These are phyloP conservation scores for Hanseniaspora jakobsenii DNA, from an alignment of 805 yeast genomes.

Conservation along the genomic window DNA sequence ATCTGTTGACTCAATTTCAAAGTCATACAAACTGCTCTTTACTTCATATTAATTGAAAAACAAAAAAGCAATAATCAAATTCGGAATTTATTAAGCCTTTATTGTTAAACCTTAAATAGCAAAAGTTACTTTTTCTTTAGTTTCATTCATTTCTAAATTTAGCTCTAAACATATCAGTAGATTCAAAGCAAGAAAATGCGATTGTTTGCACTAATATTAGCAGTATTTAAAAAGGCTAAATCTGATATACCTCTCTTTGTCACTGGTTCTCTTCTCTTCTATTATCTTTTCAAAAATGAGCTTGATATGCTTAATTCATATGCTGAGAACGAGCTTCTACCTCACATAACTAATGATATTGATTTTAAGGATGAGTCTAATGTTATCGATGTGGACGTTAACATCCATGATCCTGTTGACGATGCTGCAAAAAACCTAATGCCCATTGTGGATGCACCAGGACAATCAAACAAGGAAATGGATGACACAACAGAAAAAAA, in stretches of 20 bases:
- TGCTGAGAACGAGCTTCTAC: constrained; percentile 29
- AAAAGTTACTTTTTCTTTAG: too few species aligned
- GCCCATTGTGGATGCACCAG: not conserved
- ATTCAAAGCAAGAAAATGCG: not conserved
- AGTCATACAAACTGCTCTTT: too few species aligned
- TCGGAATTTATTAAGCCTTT: too few species aligned
- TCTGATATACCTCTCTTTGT: constrained; percentile 24
- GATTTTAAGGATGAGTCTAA: too few species aligned
- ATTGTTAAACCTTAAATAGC: too few species aligned
- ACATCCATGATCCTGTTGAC: not conserved
- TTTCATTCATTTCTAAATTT: too few species aligned
- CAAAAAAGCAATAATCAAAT: too few species aligned
- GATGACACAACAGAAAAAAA: not conserved
- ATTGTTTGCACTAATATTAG: not conserved
- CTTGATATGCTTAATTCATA: constrained; percentile 27
- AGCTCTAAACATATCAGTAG: not conserved
- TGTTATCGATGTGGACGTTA: too few species aligned
- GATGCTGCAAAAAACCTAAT: not conserved
- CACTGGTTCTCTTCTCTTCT: constrained; percentile 26
- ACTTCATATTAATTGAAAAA: too few species aligned
- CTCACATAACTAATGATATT: constrained; percentile 21
- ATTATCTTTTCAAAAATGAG: constrained; percentile 29
- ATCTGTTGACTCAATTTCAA: too few species aligned
- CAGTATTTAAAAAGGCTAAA: constrained; percentile 19
- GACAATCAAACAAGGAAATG: not conserved